A percentile compares a stretch with the other conserved stretches of the same genome.
phyloP scores from a whole-genome alignment of 2,329 filamentous ascomycete genomes.

The Arthrocladium fulminans region DNA sequence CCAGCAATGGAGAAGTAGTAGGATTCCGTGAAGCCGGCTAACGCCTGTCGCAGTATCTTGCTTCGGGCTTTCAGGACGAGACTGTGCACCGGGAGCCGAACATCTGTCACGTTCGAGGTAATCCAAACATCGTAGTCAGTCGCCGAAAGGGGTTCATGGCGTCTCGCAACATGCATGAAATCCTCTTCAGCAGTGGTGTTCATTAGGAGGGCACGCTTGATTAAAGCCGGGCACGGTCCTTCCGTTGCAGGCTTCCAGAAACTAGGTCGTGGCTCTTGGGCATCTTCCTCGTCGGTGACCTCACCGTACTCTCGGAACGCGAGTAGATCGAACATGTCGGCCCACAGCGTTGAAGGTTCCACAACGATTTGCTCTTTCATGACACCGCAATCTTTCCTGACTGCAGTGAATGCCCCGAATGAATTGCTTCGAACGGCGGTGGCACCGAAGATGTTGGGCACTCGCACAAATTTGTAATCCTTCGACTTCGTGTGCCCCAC shows the following conservation, averaged over 20 bases:
- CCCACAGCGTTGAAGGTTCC: slow-evolving; percentile 59
- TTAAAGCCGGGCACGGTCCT: slow-evolving; percentile 18
- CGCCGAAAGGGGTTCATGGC: slow-evolving; percentile 19
- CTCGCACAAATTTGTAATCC: slow-evolving; percentile 89
- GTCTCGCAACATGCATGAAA: slow-evolving; percentile 26
- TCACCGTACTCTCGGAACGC: slow-evolving; percentile 55
- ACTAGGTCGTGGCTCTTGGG: slow-evolving; percentile 35
- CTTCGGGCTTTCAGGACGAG: slow-evolving; percentile 74
- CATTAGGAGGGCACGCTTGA: slow-evolving; percentile 35
- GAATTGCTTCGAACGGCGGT: slow-evolving; percentile 76
- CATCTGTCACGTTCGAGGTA: slow-evolving; percentile 53
- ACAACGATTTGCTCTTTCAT: slow-evolving; percentile 64
- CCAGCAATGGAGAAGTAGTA: slow-evolving; percentile 53
- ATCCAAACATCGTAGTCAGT: slow-evolving; percentile 33
- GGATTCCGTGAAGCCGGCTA: slow-evolving; percentile 49
- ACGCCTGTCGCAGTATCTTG: slow-evolving; percentile 52
- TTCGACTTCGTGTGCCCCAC: slow-evolving; percentile 53
- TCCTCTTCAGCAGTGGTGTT: slow-evolving; percentile 39
- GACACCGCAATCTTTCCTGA: slow-evolving; percentile 75
- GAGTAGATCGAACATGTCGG: slow-evolving; percentile 61
- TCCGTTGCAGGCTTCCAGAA: slow-evolving; percentile 33
- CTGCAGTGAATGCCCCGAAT: slow-evolving; percentile 80
- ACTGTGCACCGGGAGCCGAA: slow-evolving; percentile 70
- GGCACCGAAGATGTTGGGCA: slow-evolving; percentile 79
- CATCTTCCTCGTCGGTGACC: slow-evolving; percentile 36